Base-by-base conservation (phyloP, 768 basidiomycete species). In the Mycena floridula region DNA sequence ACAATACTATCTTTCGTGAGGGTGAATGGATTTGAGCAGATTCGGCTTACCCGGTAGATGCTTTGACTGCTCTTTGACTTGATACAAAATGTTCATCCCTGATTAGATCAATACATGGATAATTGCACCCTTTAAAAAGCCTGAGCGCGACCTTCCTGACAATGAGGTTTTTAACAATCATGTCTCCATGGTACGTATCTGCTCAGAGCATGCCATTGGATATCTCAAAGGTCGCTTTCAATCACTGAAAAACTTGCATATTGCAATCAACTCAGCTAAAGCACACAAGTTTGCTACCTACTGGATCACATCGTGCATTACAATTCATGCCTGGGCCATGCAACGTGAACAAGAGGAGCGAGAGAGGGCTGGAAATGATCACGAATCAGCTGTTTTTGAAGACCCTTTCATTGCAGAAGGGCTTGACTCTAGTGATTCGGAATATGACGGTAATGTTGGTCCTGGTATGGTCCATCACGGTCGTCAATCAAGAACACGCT, bases 141-240 rank as follows among this genome's bases (percentile, higher is more conserved):
- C 61, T 18, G 52, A 60, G 6, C 42, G 37, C 4, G 47, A 58
- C 22, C 25, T 38, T 2, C 52, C 54, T 7, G 55, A 63, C n/a
- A 64, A 62, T 39, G 48, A 52, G 16, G 36, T 45, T 70, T n/a
- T n/a, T n/a, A n/a, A n/a, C n/a, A n/a, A n/a, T n/a, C n/a, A n/a
- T n/a, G n/a, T n/a, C 22, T 68, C 64, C 6, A 60, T 48, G 41
- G 37, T 70, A 2, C 58, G 61, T 13, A 60, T 72, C 9, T 47
- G 49, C 0, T 69, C 66, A 4, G 67, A 71, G 41, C 68, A 71
- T 56, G 54, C 63, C 7, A 63, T 71, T 25, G 67, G 69, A 0
- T 67, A 45, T 32, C 52, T 70, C n/a, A 72, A 72, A 45, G 70
- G 70, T n/a, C n/a, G n/a, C n/a, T n/a, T n/a, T n/a, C n/a, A n/a